A percentile compares a stretch with the other conserved stretches of the same genome.
Evolutionary conservation across 2,329 filamentous ascomycete species (phyloP).

Genomic region (Drechslerella dactyloides): DNA sequence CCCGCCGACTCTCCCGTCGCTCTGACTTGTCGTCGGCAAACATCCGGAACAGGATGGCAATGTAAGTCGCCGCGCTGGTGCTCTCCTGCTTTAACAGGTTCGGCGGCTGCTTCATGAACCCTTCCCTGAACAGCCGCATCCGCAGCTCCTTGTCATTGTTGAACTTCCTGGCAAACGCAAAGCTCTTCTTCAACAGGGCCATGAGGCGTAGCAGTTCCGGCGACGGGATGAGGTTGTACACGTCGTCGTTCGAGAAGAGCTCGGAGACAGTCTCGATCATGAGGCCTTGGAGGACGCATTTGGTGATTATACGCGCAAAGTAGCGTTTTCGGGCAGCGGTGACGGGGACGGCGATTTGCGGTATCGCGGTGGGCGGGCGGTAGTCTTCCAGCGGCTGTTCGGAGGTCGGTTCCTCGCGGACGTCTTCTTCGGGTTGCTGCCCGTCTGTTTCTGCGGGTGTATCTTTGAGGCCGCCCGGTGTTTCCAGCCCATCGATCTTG

Average conservation of each 20-base stretch:
- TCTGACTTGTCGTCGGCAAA: slow-evolving; percentile 88
- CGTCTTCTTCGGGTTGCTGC: slow-evolving; percentile 28
- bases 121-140: slow-evolving; percentile 92
- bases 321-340: slow-evolving; percentile 90
- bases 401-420: slow-evolving; percentile 42
- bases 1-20: slow-evolving; percentile 75
- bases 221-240: slow-evolving; percentile 92
- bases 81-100: slow-evolving; percentile 97
- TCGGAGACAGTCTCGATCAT: slow-evolving; percentile 99
- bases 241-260: slow-evolving; percentile 94
- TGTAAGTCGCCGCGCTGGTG: slow-evolving; percentile 90
- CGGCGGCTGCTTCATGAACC: slow-evolving; percentile 99
- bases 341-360: slow-evolving; percentile 76
- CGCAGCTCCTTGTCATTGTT: slow-evolving; percentile 96
- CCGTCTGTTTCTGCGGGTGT: slow-evolving; percentile 53
- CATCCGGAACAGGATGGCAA: slow-evolving; percentile 95
- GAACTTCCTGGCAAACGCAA: slow-evolving; percentile 95
- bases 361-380: slow-evolving; percentile 71
- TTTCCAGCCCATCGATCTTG: slow-evolving; percentile 65
- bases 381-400: slow-evolving; percentile 77
- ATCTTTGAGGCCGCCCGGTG: slow-evolving; percentile 55
- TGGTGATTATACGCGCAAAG: slow-evolving; percentile 99
- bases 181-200: slow-evolving; percentile 91
- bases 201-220: slow-evolving; percentile 88
- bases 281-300: slow-evolving; percentile 93